phyloP scores from a whole-genome alignment of 2,329 filamentous ascomycete genomes.

The Trichoderma arundinaceum region DNA sequence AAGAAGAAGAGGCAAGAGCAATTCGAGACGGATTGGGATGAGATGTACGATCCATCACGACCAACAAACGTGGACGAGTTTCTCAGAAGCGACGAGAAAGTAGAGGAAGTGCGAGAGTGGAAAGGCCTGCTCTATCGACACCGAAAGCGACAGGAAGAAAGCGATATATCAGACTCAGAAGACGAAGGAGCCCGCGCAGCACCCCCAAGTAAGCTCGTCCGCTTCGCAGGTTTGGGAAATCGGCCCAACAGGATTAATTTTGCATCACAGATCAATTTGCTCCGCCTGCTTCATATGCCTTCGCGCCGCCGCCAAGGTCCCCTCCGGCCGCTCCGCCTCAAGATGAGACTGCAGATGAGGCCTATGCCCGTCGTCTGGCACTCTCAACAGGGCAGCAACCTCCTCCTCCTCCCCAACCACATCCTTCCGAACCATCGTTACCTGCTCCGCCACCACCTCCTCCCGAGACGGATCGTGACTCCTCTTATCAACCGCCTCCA shows the following conservation, averaged over 20 bases:
- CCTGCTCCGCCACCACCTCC: slow-evolving; percentile 41
- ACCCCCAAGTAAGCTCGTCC: slow-evolving; percentile 43
- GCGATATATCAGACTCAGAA: slow-evolving; percentile 50
- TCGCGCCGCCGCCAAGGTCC: slow-evolving; percentile 61
- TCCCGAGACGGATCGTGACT: slow-evolving; percentile 35
- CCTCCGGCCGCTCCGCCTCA: slow-evolving; percentile 56
- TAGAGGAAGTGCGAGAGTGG: slow-evolving; percentile 82
- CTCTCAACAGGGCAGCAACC: slow-evolving; percentile 55
- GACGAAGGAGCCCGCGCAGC: slow-evolving; percentile 41
- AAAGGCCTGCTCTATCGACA: slow-evolving; percentile 80
- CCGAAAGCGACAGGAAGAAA: slow-evolving; percentile 53
- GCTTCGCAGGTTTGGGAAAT: not conserved
- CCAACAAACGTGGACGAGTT: slow-evolving; percentile 88
- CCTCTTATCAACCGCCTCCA: slow-evolving; percentile 36
- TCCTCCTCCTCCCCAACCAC: slow-evolving; percentile 41
- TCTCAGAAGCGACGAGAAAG: slow-evolving; percentile 80
- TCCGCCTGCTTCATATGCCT: slow-evolving; percentile 61
- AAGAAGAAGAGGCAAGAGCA: slow-evolving; percentile 69
- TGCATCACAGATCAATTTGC: slow-evolving; percentile 60
- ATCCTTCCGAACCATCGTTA: slow-evolving; percentile 43
- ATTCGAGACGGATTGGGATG: slow-evolving; percentile 81
- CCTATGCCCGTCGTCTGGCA: slow-evolving; percentile 66
- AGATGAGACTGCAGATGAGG: slow-evolving; percentile 71
- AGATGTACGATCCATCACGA: slow-evolving; percentile 82
- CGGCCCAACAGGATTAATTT: not conserved